Evolutionary conservation across 345 rosid genomes (phyloP), one percentile per base, ranked within the genome.

Genomic region (Camelina sativa): DNA sequence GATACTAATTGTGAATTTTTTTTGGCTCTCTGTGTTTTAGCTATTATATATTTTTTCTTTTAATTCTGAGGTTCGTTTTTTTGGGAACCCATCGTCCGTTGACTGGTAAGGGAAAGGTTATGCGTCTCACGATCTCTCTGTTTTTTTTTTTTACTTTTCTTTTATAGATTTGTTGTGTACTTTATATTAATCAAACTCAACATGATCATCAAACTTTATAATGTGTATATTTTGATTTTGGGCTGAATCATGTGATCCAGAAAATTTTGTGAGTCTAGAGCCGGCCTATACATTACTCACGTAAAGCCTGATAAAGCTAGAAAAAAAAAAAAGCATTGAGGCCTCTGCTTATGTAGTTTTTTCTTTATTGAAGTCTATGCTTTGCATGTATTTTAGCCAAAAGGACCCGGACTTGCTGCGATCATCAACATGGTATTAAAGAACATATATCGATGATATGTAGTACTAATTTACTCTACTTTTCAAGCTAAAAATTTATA

Each of bases 51-150:
- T 69, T 77, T 41, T 47, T 17, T 75, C 38, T 8, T 20, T 34
- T 19, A 25, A 57, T 67, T 76, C 30, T 62, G 71, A 76, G 75
- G 80, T 63, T 37, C 38, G 51, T 62, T 37, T 57, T 55, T 69
- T 59, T 9, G 70, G 80, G 65, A 11, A 69, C 41, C 32, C 40
- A 50, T 50, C 59, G 76, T 15, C 52, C 76, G 77, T 78, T 78
- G 81, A 78, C 81, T 48, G 4, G 32, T 17, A 56, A 8, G 22
- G 30, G 19, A 62, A 58, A 34, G 43, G 59, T 72, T 59, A 59
- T 78, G 81, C 74, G 73, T 66, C 81, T 51, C 81, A 78, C 81
- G 81, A 78, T 76, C 75, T 69, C 54, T 58, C 35, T 46, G 3
- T 60, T 5, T 62, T 48, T 54, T 7, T 60, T 7, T 53, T 17